phyloP scores from a whole-genome alignment of 179 eudicot genomes.

The Drosera spatulata region DNA sequence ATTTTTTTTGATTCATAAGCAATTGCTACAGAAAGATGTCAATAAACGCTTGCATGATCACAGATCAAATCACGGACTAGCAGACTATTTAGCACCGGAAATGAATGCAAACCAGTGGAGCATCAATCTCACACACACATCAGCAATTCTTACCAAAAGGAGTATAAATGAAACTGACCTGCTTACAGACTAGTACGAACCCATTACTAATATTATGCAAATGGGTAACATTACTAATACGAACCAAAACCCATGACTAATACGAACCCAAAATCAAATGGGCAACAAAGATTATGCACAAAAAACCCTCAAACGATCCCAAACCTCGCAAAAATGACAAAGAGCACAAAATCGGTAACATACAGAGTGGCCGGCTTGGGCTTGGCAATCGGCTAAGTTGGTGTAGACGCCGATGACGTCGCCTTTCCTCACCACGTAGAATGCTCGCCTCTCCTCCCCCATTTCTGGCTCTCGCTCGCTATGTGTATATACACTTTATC shows the following conservation, averaged over 20 bases:
- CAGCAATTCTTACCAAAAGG: too few relatives aligned
- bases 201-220: too few relatives aligned
- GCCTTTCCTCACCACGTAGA: conserved; percentile 54
- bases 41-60: not conserved
- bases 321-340: too few relatives aligned
- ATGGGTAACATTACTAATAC: too few relatives aligned
- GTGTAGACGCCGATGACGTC: conserved; percentile 35
- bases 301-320: too few relatives aligned
- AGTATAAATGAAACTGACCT: conserved; percentile 26
- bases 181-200: conserved; percentile 54
- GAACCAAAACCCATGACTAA: too few relatives aligned
- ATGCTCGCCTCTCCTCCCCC: conserved; percentile 46
- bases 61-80: not conserved
- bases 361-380: conserved; percentile 31
- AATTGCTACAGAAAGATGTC: not conserved
- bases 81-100: too few relatives aligned
- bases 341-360: not conserved
- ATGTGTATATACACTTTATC: too few relatives aligned
- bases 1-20: not conserved
- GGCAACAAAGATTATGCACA: too few relatives aligned
- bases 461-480: conserved; percentile 9
- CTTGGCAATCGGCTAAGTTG: conserved; percentile 40
- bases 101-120: too few relatives aligned
- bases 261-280: too few relatives aligned
- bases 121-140: too few relatives aligned